Evolutionary conservation across 75 land plant genomes (phyloP), one percentile per base, ranked within the genome.

Genomic region (Adiantum capillusveneris): DNA sequence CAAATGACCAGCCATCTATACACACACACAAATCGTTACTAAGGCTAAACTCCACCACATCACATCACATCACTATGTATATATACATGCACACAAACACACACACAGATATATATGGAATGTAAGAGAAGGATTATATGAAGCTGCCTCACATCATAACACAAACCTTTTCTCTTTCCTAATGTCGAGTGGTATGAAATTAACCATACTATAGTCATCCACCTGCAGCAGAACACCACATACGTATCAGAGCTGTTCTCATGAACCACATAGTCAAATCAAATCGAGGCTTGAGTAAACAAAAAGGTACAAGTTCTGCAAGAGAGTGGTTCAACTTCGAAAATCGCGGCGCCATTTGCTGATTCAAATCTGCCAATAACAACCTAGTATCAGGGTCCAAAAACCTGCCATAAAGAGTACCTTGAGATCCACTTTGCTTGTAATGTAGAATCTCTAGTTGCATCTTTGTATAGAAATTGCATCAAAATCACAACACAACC

Each of bases 131-230:
- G n/a, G n/a, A n/a, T n/a, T n/a, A n/a, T n/a, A n/a, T n/a, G n/a
- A n/a, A n/a, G n/a, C n/a, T n/a, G n/a, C n/a, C n/a, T n/a, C n/a
- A n/a, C n/a, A n/a, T n/a, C n/a, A n/a, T n/a, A n/a, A n/a, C n/a
- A n/a, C n/a, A n/a, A n/a, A n/a, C 98, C 98, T 93, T 48, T 77
- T 76, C 57, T 86, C 97, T 52, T 84, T 81, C 61, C 85, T 75
- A 75, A 86, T 65, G 66, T 95, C 99, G 53, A 95, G 96, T 16
- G 99, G 99, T 39, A 84, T 21, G 55, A 90, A 95, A 46, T 78
- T 87, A 25, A 95, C 99, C 99, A 95, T 90, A 67, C 81, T 80
- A 68, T 77, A 95, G 31, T 95, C 88, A 67, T 90, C 88, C 62
- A 95, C 79, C 98, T 89, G 68, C 31, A 31, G 29, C 30, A 22